Evolutionary conservation across 2,329 filamentous ascomycete species (phyloP).

Genomic region (Penicillium sclerotigenum): DNA sequence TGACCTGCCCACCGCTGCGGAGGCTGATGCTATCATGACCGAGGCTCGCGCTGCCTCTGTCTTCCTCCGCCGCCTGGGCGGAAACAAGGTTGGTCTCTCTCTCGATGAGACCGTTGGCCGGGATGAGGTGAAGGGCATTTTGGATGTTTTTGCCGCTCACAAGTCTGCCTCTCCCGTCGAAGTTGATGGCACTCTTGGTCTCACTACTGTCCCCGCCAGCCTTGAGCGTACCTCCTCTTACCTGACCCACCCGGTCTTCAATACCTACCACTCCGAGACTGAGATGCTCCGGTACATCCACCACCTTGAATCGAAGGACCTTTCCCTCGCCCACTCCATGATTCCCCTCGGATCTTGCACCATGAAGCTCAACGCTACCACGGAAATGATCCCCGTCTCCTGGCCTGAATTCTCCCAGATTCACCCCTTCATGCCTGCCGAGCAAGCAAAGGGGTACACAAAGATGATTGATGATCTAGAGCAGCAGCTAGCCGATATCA

Average conservation of each 20-base stretch:
- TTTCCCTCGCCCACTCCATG: constrained; percentile 95
- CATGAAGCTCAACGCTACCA: constrained; percentile 95
- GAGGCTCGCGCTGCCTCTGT: constrained; percentile 53
- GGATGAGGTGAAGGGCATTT: constrained; percentile 55
- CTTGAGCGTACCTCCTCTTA: constrained; percentile 72
- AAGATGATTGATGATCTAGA: constrained; percentile 70
- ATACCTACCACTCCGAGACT: constrained; percentile 90
- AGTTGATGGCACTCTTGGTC: constrained; percentile 34
- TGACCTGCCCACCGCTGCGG: constrained; percentile 51
- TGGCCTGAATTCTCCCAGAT: constrained; percentile 72
- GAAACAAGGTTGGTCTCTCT: constrained; percentile 66
- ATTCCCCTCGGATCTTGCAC: constrained; percentile 95
- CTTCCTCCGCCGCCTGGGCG: constrained; percentile 62
- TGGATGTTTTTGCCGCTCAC: constrained; percentile 54
- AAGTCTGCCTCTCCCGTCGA: constrained; percentile 32
- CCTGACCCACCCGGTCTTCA: constrained; percentile 90
- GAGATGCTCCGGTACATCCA: constrained; percentile 91
- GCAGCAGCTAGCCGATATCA: constrained; percentile 73
- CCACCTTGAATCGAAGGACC: constrained; percentile 88
- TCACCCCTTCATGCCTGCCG: constrained; percentile 72
- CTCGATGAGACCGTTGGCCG: constrained; percentile 69
- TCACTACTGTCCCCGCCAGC: constrained; percentile 46
- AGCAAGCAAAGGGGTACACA: constrained; percentile 65
- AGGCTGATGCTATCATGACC: constrained; percentile 51
- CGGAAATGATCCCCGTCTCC: constrained; percentile 85